These are phyloP conservation scores for Cucurbita maxima DNA, from an alignment of 306 rosid species.

Conservation along the genomic window DNA sequence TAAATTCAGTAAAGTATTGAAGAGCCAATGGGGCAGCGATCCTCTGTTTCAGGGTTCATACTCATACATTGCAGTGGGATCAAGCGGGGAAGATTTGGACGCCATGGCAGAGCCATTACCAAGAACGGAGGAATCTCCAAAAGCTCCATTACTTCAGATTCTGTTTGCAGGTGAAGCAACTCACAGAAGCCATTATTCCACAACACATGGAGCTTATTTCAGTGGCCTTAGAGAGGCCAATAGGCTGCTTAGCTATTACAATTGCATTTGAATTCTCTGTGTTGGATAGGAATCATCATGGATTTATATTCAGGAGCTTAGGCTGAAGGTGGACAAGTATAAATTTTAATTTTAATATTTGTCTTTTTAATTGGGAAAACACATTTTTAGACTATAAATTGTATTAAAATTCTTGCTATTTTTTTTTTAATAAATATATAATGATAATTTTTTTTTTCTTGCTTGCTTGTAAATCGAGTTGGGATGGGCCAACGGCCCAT, in stretches of 20 bases:
- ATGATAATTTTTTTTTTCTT: too few relatives aligned
- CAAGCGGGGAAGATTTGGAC: constrained; percentile 82
- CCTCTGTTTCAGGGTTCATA: constrained; percentile 85
- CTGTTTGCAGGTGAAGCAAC: constrained; percentile 98
- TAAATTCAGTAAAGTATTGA: constrained; percentile 40
- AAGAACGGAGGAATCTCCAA: constrained; percentile 13
- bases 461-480: too few relatives aligned
- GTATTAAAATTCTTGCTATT: too few relatives aligned
- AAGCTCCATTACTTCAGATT: constrained; percentile 55
- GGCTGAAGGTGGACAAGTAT: too few relatives aligned
- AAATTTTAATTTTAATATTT: too few relatives aligned
- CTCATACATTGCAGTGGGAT: constrained; percentile 73
- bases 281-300: too few relatives aligned
- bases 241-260: constrained; percentile 84
- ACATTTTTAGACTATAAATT: too few relatives aligned
- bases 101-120: constrained; percentile 86
- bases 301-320: too few relatives aligned
- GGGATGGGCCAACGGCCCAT: too few relatives aligned
- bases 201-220: constrained; percentile 95
- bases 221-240: constrained; percentile 97
- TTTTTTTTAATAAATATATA: too few relatives aligned
- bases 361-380: too few relatives aligned
- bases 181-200: constrained; percentile 92
- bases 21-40: constrained; percentile 69
- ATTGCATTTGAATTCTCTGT: constrained; percentile 43